Base-by-base conservation (phyloP, 257 asterid genomes). In the Euphrasia confusa region DNA sequence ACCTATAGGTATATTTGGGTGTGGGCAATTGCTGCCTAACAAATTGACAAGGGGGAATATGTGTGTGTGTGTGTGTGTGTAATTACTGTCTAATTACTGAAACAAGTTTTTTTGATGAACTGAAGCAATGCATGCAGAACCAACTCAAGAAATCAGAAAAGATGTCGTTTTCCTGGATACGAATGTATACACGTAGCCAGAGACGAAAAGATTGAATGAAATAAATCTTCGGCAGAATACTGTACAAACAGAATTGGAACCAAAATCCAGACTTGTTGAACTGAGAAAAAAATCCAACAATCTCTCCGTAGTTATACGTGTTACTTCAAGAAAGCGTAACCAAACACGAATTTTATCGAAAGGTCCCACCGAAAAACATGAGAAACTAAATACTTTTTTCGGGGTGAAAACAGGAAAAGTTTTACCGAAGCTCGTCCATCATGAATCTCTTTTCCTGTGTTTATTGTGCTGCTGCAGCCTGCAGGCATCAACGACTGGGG, bases 381-480 rank as follows among this genome's bases (percentile, higher is more conserved):
- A 72, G 15, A 26, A 48, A 26, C 59, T 53, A 50, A 57, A 48
- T 61, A 61, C 26, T 60, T 21, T 21, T 21, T 53, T 33, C 45
- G 56, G 48, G 71, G 71, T 56, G 47, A 60, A 68, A 66, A 58
- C 28, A 68, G 68, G 49, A 68, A 52, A 33, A 37, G 55, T 30
- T 70, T 72, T 72, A 64, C 30, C 75, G 18, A 32, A 63, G 69
- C 74, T 64, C 47, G 69, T 67, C 70, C 79, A 21, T 74, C 72
- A n/a, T 49, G 63, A 59, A 71, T 87, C 79, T 68, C 76, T 37
- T 83, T 71, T 75, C 82, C 66, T 56, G 59, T 67, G 77, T 68
- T 57, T n/a, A 17, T 21, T 65, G 61, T 65, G 69, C 75, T 67
- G 75, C 68, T 65, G 76, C 72, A 42, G 63, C 74, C 68, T 65